Conservation (phyloP, 805 yeast genomes). For the Yamadazyma nakazawae region DNA sequence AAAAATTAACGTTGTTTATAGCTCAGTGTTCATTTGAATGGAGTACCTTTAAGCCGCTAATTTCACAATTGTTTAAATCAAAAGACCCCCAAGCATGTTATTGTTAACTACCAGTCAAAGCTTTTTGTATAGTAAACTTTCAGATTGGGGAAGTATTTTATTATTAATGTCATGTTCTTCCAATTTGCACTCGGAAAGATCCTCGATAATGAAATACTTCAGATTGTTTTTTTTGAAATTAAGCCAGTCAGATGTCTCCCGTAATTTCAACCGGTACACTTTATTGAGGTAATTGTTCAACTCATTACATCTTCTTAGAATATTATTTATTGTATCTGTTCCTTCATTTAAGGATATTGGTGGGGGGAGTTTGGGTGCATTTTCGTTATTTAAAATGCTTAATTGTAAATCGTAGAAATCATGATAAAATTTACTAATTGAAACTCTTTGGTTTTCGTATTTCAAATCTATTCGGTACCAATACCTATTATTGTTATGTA, state of each 20-base stretch:
- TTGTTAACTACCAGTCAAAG: background rate
- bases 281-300: constrained; percentile 24
- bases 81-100: constrained; percentile 12
- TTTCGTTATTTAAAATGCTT: constrained; percentile 9
- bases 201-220: constrained; percentile 4
- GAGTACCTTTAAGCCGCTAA: constrained; percentile 22
- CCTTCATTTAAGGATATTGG: constrained; percentile 20
- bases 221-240: constrained; percentile 20
- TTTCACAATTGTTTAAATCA: constrained; percentile 21
- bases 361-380: constrained; percentile 27
- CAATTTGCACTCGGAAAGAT: background rate
- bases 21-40: constrained; percentile 22
- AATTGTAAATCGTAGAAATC: constrained; percentile 36
- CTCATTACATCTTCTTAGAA: constrained; percentile 22
- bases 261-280: constrained; percentile 20
- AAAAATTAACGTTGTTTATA: background rate
- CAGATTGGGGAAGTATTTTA: constrained; percentile 18
- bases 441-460: constrained; percentile 16
- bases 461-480: constrained; percentile 34
- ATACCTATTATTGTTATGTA: constrained; percentile 20
- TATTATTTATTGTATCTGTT: constrained; percentile 8
- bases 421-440: constrained; percentile 32
- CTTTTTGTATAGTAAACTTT: constrained; percentile 15
- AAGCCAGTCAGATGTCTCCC: constrained; percentile 23
- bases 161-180: constrained; percentile 21